Conservation (phyloP, 176 grass and related monocot species). For the Zoysia pacifica region DNA sequence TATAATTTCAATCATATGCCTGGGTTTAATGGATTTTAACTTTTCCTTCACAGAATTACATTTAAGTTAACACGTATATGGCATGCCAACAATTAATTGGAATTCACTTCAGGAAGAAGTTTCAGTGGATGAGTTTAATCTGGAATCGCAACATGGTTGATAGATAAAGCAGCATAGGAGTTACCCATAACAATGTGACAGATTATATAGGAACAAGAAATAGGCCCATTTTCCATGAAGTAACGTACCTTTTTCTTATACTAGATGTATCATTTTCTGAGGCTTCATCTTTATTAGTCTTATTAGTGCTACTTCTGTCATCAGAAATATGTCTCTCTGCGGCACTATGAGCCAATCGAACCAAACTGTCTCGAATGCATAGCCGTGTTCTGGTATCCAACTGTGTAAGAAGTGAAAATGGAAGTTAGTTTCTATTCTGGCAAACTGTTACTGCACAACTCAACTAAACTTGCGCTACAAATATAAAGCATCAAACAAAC, state of each 20-base stretch:
- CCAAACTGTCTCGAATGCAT: slow-evolving; percentile 84
- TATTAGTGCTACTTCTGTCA: slow-evolving; percentile 67
- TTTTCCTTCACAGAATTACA: not conserved
- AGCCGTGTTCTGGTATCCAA: slow-evolving; percentile 70
- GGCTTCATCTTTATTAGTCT: slow-evolving; percentile 54
- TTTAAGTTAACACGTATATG: not conserved
- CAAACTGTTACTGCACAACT: slow-evolving; percentile 5
- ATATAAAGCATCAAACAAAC: slow-evolving; percentile 26
- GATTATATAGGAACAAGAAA: not conserved
- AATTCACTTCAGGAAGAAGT: not conserved
- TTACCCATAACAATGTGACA: not conserved
- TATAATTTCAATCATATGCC: not conserved
- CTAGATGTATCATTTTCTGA: slow-evolving; percentile 46
- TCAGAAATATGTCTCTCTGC: slow-evolving; percentile 70
- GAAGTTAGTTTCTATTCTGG: slow-evolving; percentile 30
- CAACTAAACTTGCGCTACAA: slow-evolving; percentile 8
- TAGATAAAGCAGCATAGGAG: not conserved
- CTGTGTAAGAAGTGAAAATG: slow-evolving; percentile 48
- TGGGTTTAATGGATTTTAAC: too few relatives aligned
- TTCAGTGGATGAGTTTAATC: slow-evolving; percentile 3
- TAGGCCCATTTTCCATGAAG: slow-evolving; percentile 2
- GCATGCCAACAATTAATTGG: not conserved
- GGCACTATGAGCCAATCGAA: slow-evolving; percentile 80
- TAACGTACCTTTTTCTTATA: slow-evolving; percentile 48
- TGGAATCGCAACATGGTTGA: not conserved